Conservation (phyloP, 2,329 filamentous ascomycete species). For the Gnomoniopsis smithogilvyi region DNA sequence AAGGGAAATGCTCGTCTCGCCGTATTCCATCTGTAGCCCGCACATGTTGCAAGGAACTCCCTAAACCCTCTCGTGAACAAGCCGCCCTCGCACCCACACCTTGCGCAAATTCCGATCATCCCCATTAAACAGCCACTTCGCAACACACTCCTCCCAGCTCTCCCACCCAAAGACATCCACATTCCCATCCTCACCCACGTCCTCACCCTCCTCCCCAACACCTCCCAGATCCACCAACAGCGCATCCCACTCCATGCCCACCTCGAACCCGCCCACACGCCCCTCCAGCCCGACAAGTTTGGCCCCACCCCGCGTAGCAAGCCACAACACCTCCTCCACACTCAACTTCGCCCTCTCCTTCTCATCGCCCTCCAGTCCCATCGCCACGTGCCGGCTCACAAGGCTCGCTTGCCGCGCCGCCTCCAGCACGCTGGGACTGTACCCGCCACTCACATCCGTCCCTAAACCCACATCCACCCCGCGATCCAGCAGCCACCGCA, state of each 20-base stretch:
- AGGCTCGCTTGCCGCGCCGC: slow-evolving; percentile 78
- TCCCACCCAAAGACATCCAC: slow-evolving; percentile 93
- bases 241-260: slow-evolving; percentile 88
- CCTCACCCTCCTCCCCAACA: slow-evolving; percentile 40
- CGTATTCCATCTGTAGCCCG: too few relatives aligned
- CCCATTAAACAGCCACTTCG: slow-evolving; percentile 93
- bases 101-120: slow-evolving; percentile 86
- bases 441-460: slow-evolving; percentile 89
- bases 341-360: slow-evolving; percentile 61
- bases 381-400: slow-evolving; percentile 69
- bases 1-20: too few relatives aligned
- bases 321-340: slow-evolving; percentile 82
- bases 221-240: slow-evolving; percentile 69
- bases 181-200: slow-evolving; percentile 53
- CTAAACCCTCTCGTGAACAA: slow-evolving; percentile 64
- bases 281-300: slow-evolving; percentile 71
- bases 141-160: slow-evolving; percentile 77
- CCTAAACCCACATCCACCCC: slow-evolving; percentile 82
- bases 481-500: slow-evolving; percentile 69
- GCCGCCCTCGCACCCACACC: slow-evolving; percentile 83
- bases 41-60: background rate
- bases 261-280: slow-evolving; percentile 75
- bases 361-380: slow-evolving; percentile 35
- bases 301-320: slow-evolving; percentile 87
- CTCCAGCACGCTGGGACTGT: slow-evolving; percentile 76